Evolutionary conservation across 2,329 filamentous ascomycete genomes (phyloP), one percentile per base, ranked within the genome.

Genomic region (Arthrocladium fulminans): DNA sequence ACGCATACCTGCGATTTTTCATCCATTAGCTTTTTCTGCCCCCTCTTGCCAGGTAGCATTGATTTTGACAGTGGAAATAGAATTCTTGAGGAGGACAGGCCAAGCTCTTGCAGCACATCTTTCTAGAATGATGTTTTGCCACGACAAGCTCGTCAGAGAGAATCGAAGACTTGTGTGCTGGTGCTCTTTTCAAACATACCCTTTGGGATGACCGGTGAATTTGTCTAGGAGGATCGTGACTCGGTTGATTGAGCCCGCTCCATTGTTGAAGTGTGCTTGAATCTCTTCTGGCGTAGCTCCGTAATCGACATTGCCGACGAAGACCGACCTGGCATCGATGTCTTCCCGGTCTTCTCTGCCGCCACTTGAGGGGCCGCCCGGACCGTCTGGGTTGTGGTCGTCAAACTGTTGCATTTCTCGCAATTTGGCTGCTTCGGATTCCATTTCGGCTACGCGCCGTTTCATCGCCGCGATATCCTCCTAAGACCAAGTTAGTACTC

Each of bases 181-280:
- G 34, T 37, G 44, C 44, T 47, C 48, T 39, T 45, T 51, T 50
- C 51, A 52, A 52, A 78, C 83, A 68, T 74, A 95, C 89, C 92
- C 92, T 75, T 98, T 98, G n/a, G 92, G 92, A 74, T 97, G 89
- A 55, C 92, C 92, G 9, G 89, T 95, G 64, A 96, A 97, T 73
- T 98, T 98, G 73, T 98, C 92, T 59, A 98, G 73, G 59, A 98
- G 73, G 58, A 98, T 98, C 1, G 92, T 98, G 51, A 98, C 92
- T 52, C 92, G 84, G 69, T 98, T 98, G 74, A 98, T 98, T 58
- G 86, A 88, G 52, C 92, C 92, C 61, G 88, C 94, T 29, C 56
- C 56, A 73, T 83, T 94, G 74, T 95, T 88, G 72, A 98, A 98
- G 65, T 98, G 92, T 51, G 88, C 87, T 73, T 98, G 92, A 51